Conservation (phyloP, 495 filamentous ascomycete genomes). For the Chaetomium tenue region DNA sequence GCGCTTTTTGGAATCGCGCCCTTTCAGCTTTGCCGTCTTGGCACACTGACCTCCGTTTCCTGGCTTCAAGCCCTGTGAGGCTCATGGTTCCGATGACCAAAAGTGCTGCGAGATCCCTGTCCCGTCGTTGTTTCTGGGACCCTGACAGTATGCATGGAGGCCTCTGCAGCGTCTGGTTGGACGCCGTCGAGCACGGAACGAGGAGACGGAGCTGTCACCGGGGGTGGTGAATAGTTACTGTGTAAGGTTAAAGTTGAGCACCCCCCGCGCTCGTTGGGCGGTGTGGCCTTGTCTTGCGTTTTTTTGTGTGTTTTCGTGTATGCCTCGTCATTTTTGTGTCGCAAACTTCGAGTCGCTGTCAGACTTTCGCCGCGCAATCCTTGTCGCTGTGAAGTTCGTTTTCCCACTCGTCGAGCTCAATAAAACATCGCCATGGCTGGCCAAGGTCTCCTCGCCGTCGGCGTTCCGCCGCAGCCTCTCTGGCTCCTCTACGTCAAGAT, state of each 20-base stretch:
- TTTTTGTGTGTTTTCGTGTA: neutral
- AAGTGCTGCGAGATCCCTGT: neutral
- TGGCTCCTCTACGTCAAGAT: conserved; percentile 38
- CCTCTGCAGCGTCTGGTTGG: conserved; percentile 14
- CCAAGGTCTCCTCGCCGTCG: conserved; percentile 33
- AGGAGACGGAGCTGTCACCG: conserved; percentile 7
- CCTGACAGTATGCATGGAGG: neutral
- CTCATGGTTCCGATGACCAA: too few species aligned
- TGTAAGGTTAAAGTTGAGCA: neutral
- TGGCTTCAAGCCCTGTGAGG: too few species aligned
- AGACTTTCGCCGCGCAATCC: neutral
- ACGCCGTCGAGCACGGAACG: conserved; percentile 18
- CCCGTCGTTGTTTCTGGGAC: neutral
- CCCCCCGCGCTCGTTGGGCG: neutral
- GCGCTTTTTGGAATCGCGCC: neutral
- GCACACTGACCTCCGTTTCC: neutral
- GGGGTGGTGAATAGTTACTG: conserved; percentile 6
- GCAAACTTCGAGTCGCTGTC: neutral
- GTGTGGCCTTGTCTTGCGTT: neutral
- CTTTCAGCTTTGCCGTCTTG: conserved; percentile 5
- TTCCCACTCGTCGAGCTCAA: neutral
- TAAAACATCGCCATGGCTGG: conserved; percentile 26
- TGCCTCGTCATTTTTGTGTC: neutral
- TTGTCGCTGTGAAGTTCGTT: neutral
- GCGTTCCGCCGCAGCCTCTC: conserved; percentile 36